phyloP scores from a whole-genome alignment of 2,329 filamentous ascomycete species.

The Ambrosiella beaveri region DNA sequence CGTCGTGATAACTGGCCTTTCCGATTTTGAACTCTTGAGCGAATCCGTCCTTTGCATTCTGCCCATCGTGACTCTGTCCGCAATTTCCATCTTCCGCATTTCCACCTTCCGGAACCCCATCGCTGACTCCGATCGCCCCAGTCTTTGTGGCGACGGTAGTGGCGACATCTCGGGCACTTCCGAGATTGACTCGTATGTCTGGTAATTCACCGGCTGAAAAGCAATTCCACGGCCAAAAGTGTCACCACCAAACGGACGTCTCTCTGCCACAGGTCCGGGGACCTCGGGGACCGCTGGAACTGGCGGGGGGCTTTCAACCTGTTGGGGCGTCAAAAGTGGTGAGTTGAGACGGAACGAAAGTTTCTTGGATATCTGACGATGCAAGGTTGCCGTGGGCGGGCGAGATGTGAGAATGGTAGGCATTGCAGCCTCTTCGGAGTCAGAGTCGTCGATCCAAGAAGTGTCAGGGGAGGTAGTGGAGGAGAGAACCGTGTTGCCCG shows the following conservation, averaged over 20 bases:
- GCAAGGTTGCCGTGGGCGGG: neutral
- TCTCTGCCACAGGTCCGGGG: neutral
- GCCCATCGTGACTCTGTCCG: no score
- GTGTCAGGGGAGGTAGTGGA: conserved; percentile 15
- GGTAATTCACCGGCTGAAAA: neutral
- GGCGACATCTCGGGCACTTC: neutral
- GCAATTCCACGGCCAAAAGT: neutral
- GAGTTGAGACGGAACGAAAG: conserved; percentile 9
- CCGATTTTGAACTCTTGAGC: no score
- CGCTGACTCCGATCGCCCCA: neutral
- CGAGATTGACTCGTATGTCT: conserved; percentile 8
- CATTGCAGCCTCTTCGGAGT: conserved; percentile 18
- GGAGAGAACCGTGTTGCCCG: neutral
- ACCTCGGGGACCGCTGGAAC: neutral
- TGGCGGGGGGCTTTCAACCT: conserved; percentile 3
- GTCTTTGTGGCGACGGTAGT: neutral
- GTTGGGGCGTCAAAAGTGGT: conserved; percentile 7
- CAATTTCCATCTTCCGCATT: no score
- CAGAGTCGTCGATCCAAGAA: conserved; percentile 25
- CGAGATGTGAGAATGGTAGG: neutral
- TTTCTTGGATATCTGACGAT: neutral
- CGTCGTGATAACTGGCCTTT: neutral
- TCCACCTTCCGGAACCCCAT: no score
- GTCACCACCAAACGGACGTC: neutral
- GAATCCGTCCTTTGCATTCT: no score